Conservation (phyloP, 768 basidiomycete species). For the Ramaria sp. region DNA sequence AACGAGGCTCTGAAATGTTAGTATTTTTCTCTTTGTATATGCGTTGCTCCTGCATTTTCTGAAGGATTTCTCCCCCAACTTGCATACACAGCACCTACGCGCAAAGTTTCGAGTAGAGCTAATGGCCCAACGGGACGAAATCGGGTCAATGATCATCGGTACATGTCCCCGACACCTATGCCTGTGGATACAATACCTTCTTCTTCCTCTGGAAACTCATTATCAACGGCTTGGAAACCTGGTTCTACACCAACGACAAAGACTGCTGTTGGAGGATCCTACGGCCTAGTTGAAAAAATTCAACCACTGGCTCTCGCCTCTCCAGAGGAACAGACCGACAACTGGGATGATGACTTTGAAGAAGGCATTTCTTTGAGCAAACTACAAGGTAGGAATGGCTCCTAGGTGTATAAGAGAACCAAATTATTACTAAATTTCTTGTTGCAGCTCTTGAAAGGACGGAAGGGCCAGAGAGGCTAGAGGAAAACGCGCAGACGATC, state of each 20-base stretch:
- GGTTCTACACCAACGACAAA: conserved; percentile 21
- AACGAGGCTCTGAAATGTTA: conserved; percentile 92
- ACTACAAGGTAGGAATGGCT: conserved; percentile 41
- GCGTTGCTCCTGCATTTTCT: neutral
- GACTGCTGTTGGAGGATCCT: conserved; percentile 17
- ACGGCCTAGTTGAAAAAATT: conserved; percentile 27
- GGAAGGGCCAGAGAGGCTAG: conserved; percentile 35
- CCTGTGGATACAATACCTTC: conserved; percentile 15
- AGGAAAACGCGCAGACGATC: conserved; percentile 76
- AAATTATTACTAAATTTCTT: neutral
- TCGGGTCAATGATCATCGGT: conserved; percentile 23
- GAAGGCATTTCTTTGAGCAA: conserved; percentile 85
- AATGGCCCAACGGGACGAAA: neutral
- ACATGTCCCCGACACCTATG: conserved; percentile 34
- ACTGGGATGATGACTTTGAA: conserved; percentile 99
- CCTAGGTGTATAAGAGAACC: neutral
- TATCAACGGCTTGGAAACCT: neutral
- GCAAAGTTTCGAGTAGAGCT: conserved; percentile 31
- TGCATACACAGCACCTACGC: conserved; percentile 46
- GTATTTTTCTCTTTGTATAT: conserved; percentile 11
- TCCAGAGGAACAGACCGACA: conserved; percentile 83
- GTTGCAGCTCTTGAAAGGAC: conserved; percentile 51
- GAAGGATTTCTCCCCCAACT: neutral
- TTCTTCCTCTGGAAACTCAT: neutral
- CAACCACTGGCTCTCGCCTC: conserved; percentile 52